Evolutionary conservation across 129 eudicot genomes (phyloP).

Genomic region (Flaveria ramosissima): DNA sequence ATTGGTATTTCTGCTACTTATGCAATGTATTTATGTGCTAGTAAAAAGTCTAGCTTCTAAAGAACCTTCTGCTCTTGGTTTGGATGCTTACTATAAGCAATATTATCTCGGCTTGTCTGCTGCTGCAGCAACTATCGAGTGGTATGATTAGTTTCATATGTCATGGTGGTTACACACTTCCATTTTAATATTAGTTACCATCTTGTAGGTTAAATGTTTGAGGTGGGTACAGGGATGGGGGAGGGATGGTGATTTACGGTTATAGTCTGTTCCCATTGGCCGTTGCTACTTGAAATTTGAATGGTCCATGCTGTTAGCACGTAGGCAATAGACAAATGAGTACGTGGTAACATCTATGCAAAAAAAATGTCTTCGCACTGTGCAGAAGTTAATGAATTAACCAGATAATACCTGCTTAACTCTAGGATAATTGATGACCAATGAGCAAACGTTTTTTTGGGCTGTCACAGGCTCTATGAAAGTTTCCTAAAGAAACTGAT

Average conservation of each 20-base stretch:
- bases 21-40: conserved; percentile 39
- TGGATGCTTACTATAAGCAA: conserved; percentile 93
- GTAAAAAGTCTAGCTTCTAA: conserved; percentile 80
- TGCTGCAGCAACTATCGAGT: conserved; percentile 91
- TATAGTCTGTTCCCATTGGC: not conserved
- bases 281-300: not conserved
- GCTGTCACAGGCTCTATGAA: conserved; percentile 89
- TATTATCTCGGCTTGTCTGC: conserved; percentile 96
- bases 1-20: conserved; percentile 28
- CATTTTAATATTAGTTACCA: not conserved
- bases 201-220: not conserved
- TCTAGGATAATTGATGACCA: conserved; percentile 80
- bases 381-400: conserved; percentile 3
- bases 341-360: not conserved
- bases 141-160: too few species aligned
- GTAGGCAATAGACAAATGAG: not conserved
- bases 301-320: not conserved
- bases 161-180: not conserved
- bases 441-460: conserved; percentile 43
- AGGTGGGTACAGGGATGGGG: not conserved
- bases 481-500: conserved; percentile 98
- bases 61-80: conserved; percentile 91
- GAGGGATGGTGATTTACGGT: not conserved
- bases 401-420: conserved; percentile 6
- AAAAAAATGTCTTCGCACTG: conserved; percentile 2